Percentiles rank a stretch among this genome's conserved stretches.
phyloP scores from a whole-genome alignment of 1,139 yeast genomes.

The Hyphopichia fennica region DNA sequence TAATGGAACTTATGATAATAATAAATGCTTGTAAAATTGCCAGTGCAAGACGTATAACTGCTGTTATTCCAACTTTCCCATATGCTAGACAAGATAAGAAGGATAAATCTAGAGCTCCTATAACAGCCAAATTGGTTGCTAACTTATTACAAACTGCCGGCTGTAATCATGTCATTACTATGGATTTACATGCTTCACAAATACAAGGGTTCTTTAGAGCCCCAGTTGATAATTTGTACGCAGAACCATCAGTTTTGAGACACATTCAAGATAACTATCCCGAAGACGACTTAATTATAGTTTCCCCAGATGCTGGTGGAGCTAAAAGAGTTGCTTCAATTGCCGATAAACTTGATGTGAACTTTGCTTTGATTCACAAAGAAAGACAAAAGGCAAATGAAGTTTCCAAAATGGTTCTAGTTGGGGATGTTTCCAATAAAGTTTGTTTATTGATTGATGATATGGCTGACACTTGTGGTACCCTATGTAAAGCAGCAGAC shows the following conservation, averaged over 20 bases:
- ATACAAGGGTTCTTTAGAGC: conserved; percentile 96
- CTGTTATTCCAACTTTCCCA: conserved; percentile 93
- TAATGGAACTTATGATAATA: conserved; percentile 85
- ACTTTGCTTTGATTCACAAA: conserved; percentile 94
- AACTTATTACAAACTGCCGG: conserved; percentile 95
- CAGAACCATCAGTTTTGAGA: conserved; percentile 91
- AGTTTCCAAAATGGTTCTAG: conserved; percentile 91
- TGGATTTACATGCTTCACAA: conserved; percentile 97
- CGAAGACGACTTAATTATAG: conserved; percentile 71
- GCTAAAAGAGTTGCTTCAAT: conserved; percentile 97
- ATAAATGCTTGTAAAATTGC: conserved; percentile 96
- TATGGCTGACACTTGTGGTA: conserved; percentile 99
- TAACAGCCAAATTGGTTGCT: conserved; percentile 95
- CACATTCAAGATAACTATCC: conserved; percentile 77
- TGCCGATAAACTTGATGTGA: conserved; percentile 88
- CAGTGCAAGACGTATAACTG: conserved; percentile 92
- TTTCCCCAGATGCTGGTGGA: conserved; percentile 99
- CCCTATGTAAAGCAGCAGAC: conserved; percentile 94
- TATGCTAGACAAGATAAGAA: conserved; percentile 97
- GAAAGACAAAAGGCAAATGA: conserved; percentile 96
- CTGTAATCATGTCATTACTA: conserved; percentile 93
- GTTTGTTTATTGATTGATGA: conserved; percentile 92
- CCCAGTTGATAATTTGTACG: conserved; percentile 94
- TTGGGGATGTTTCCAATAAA: conserved; percentile 90
- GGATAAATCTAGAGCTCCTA: conserved; percentile 95